A percentile compares a stretch with the other conserved stretches of the same genome.
phyloP scores from a whole-genome alignment of 2,329 filamentous ascomycete genomes.

The Penicillium capsulatum region DNA sequence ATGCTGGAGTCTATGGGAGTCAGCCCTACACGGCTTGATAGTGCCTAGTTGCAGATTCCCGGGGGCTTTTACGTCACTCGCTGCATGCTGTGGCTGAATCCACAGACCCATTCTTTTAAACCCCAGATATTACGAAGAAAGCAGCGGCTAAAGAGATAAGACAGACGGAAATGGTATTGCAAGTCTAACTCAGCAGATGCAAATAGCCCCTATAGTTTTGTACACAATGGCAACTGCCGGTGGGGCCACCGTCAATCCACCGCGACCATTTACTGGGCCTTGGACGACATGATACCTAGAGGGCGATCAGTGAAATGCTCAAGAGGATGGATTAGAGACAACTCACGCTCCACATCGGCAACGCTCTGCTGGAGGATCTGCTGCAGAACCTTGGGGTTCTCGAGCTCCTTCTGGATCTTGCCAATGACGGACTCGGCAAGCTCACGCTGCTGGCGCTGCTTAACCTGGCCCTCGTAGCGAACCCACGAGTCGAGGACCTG shows the following conservation, averaged over 20 bases:
- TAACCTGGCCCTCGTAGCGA: constrained; percentile 96
- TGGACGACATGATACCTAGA: constrained; percentile 39
- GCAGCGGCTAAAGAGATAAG: background rate
- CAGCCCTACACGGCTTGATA: no score
- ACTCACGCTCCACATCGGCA: constrained; percentile 87
- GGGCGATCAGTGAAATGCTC: background rate
- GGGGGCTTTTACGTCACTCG: constrained; percentile 8
- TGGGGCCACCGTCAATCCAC: constrained; percentile 22
- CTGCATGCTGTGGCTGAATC: background rate
- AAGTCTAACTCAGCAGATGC: constrained; percentile 36
- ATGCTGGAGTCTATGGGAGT: no score
- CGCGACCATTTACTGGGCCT: constrained; percentile 36
- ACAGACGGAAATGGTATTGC: constrained; percentile 33
- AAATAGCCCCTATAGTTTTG: constrained; percentile 38
- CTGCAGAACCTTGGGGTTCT: constrained; percentile 95
- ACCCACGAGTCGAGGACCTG: constrained; percentile 96
- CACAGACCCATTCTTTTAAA: no score
- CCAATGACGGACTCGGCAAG: constrained; percentile 86
- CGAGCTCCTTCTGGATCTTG: constrained; percentile 98
- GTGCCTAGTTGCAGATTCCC: no score
- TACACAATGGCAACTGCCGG: constrained; percentile 37
- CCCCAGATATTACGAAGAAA: no score
- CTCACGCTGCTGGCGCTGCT: constrained; percentile 97
- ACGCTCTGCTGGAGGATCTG: constrained; percentile 98
- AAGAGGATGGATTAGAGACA: background rate